phyloP scores from a whole-genome alignment of 2,329 filamentous ascomycete genomes.

The Paradendryphiella salina region DNA sequence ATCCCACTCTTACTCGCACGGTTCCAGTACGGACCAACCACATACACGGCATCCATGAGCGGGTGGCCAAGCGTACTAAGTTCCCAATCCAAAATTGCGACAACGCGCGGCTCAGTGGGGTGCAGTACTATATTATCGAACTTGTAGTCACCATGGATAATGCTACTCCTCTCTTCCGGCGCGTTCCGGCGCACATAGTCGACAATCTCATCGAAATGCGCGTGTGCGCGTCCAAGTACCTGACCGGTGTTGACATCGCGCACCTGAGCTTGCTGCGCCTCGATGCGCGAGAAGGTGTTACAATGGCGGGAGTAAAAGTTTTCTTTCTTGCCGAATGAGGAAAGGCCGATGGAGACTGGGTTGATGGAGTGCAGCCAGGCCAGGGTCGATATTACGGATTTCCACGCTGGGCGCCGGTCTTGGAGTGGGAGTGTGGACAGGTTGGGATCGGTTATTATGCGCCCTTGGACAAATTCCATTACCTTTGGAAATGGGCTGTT shows the following conservation, averaged over 20 bases:
- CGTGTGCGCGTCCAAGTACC: slow-evolving; percentile 70
- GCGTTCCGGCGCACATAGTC: slow-evolving; percentile 68
- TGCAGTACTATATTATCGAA: slow-evolving; percentile 70
- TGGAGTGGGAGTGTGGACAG: slow-evolving; percentile 68
- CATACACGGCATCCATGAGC: slow-evolving; percentile 83
- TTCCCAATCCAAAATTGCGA: slow-evolving; percentile 96
- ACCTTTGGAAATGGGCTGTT: slow-evolving; percentile 51
- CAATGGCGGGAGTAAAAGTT: slow-evolving; percentile 88
- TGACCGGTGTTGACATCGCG: slow-evolving; percentile 70
- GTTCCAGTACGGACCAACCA: slow-evolving; percentile 58
- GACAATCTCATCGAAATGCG: slow-evolving; percentile 78
- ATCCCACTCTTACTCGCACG: slow-evolving; percentile 38
- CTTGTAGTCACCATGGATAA: slow-evolving; percentile 96
- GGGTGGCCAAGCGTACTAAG: slow-evolving; percentile 96
- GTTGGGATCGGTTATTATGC: slow-evolving; percentile 85
- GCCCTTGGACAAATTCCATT: slow-evolving; percentile 91
- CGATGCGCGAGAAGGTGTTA: slow-evolving; percentile 77
- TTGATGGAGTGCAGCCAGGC: slow-evolving; percentile 80
- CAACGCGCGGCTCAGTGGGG: slow-evolving; percentile 79
- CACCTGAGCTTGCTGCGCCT: slow-evolving; percentile 72
- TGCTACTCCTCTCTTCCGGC: slow-evolving; percentile 74
- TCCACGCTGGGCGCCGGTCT: slow-evolving; percentile 58
- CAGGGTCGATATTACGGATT: slow-evolving; percentile 70
- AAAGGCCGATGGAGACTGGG: slow-evolving; percentile 67
- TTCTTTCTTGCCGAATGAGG: slow-evolving; percentile 68